Base-by-base conservation (phyloP, 805 yeast genomes). In the Metschnikowia corniflorae region DNA sequence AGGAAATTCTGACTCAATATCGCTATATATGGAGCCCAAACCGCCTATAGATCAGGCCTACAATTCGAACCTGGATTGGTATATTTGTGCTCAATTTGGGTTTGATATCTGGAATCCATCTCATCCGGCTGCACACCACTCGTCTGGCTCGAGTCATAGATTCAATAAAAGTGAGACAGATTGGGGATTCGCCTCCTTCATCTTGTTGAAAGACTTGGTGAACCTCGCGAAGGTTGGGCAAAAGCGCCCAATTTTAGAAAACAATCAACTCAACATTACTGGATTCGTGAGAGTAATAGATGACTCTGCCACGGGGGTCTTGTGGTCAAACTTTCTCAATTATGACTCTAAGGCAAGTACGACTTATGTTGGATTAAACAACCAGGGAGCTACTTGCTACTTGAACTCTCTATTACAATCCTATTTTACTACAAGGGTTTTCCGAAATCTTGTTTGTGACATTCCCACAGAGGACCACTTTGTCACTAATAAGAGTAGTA, bases 311-410 rank as follows among this genome's bases (percentile, higher is more conserved):
- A 93, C 98, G 0, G 96, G 96, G 3, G 95, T 89, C 1, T 66
- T 93, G 42, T 93, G 97, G 96, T 94, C 87, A 55, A 84, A 83
- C 55, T 87, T 88, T 49, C 44, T 71, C 26, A 83, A 86, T 52
- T 86, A 86, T 61, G 87, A 93, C 60, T 88, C 97, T 2, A 87
- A 88, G 57, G 76, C 80, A 50, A 78, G 68, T 35, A 86, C 97
- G 0, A 97, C 97, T 0, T 88, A 72, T 56, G 95, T 88, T 7
- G 99, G 99, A 1, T 75, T 93, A 44, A 82, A 78, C 47, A 93
- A 93, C 55, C 99, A 93, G 65, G 99, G 98, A 45, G 99, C 99
- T 2, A 93, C 99, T 0, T 93, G 99, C 60, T 93, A 93, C 61
- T 74, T 93, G 55, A 93, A 93, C 58, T 91, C 97, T 0, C 70